A percentile compares a stretch with the other conserved stretches of the same genome.
These are phyloP conservation scores for Elsinoe ampelina DNA, from an alignment of 2,329 filamentous ascomycete genomes.

Conservation along the genomic window DNA sequence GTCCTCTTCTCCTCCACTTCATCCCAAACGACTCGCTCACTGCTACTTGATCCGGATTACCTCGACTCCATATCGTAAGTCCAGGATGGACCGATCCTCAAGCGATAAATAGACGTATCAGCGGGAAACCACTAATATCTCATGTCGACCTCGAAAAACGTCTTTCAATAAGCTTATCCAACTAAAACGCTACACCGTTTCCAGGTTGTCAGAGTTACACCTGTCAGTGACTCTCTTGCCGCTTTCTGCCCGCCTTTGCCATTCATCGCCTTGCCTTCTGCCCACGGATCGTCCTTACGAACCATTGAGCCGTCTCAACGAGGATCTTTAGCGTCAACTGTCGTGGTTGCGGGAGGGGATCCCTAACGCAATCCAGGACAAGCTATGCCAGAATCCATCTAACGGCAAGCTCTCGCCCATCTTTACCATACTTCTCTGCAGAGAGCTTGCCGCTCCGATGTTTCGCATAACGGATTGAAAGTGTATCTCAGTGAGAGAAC, in stretches of 20 bases:
- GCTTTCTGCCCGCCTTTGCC: not conserved
- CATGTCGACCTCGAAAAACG: not conserved
- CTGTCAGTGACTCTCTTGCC: not conserved
- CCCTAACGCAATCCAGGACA: conserved; percentile 3
- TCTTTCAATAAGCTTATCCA: conserved; percentile 11
- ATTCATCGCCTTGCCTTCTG: not conserved
- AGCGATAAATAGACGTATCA: too few relatives aligned
- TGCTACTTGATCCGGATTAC: too few relatives aligned
- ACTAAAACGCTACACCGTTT: not conserved
- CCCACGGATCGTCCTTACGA: not conserved
- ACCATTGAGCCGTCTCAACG: not conserved
- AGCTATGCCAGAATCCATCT: not conserved
- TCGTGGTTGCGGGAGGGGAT: not conserved
- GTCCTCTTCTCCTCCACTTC: not conserved
- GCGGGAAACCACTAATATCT: too few relatives aligned
- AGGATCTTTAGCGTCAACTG: not conserved
- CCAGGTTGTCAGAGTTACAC: conserved; percentile 1
- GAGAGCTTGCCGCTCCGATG: not conserved
- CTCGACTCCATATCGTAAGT: too few relatives aligned
- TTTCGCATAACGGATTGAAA: not conserved
- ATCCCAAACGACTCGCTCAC: not conserved
- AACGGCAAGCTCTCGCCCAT: not conserved
- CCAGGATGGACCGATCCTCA: too few relatives aligned
- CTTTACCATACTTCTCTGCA: not conserved
- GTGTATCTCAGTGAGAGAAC: not conserved